A percentile compares a stretch with the other conserved stretches of the same genome.
These are phyloP conservation scores for Candida broadrunensis DNA, from an alignment of 805 yeast genomes.

Conservation along the genomic window DNA sequence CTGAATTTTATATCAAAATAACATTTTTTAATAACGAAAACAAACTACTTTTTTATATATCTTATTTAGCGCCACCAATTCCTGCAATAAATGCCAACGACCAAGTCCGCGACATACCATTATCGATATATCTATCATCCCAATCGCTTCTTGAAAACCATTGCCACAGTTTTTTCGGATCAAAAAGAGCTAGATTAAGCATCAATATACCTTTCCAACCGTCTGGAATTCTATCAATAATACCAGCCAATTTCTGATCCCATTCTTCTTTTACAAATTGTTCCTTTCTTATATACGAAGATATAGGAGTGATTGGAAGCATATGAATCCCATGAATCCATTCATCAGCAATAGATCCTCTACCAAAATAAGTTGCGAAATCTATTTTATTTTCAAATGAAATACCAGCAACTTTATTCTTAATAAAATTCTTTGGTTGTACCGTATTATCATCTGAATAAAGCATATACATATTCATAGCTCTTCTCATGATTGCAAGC, in stretches of 20 bases:
- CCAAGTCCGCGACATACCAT: constrained; percentile 88
- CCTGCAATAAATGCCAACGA: constrained; percentile 73
- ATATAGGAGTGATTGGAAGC: constrained; percentile 67
- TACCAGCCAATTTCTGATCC: constrained; percentile 45
- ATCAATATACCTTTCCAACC: constrained; percentile 76
- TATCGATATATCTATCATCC: constrained; percentile 58
- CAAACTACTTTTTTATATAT: no score
- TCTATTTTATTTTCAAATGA: constrained; percentile 70
- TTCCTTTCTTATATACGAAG: constrained; percentile 56
- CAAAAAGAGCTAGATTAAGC: constrained; percentile 70
- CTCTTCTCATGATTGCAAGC: constrained; percentile 53
- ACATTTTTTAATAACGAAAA: no score
- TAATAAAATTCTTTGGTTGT: constrained; percentile 54
- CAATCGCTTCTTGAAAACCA: constrained; percentile 51
- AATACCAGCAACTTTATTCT: constrained; percentile 71
- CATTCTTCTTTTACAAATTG: constrained; percentile 63
- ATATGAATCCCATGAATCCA: constrained; percentile 80
- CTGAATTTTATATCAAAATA: no score
- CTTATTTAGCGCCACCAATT: constrained; percentile 8
- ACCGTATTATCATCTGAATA: constrained; percentile 50
- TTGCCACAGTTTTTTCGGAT: constrained; percentile 50
- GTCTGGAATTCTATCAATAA: constrained; percentile 49
- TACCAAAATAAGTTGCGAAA: constrained; percentile 73
- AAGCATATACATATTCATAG: constrained; percentile 57
- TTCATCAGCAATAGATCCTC: constrained; percentile 52